Conservation (phyloP, 1,139 yeast species). For the Protomyces inouyei region DNA sequence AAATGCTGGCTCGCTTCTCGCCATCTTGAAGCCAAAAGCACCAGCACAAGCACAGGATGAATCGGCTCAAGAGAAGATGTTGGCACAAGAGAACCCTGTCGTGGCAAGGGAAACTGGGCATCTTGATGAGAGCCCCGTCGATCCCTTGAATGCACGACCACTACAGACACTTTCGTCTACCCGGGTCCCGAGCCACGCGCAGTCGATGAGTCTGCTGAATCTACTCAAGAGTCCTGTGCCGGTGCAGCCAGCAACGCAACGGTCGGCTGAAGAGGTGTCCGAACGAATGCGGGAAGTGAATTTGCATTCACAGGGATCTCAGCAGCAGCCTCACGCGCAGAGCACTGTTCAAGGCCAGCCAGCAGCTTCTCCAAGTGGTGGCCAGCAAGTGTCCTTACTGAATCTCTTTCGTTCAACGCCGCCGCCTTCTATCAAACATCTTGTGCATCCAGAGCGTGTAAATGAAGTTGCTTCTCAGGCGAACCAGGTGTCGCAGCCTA, state of each 20-base stretch:
- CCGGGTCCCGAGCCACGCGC: not conserved
- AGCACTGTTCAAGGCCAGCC: not conserved
- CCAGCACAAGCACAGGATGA: not conserved
- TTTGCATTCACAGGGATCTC: not conserved
- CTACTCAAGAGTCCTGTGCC: not conserved
- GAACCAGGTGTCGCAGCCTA: too few relatives aligned
- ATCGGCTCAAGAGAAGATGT: not conserved
- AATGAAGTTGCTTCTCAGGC: not conserved
- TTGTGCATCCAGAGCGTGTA: not conserved
- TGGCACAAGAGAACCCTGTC: not conserved
- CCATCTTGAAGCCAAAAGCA: conserved; percentile 5
- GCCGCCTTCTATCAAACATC: not conserved
- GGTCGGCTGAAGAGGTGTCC: not conserved
- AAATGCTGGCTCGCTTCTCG: conserved; percentile 12
- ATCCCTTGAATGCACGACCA: not conserved
- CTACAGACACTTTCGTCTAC: not conserved
- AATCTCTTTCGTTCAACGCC: not conserved
- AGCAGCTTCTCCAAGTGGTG: not conserved
- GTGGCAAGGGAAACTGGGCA: not conserved
- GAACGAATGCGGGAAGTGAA: not conserved
- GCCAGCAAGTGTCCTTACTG: not conserved
- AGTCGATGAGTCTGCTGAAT: not conserved
- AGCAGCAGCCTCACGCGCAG: not conserved
- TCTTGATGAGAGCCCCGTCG: not conserved
- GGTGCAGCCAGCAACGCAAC: not conserved